Percentiles rank a stretch among this genome's conserved stretches.
These are phyloP conservation scores for Aspergillus asperescens DNA, from an alignment of 495 filamentous ascomycete genomes.

Conservation along the genomic window DNA sequence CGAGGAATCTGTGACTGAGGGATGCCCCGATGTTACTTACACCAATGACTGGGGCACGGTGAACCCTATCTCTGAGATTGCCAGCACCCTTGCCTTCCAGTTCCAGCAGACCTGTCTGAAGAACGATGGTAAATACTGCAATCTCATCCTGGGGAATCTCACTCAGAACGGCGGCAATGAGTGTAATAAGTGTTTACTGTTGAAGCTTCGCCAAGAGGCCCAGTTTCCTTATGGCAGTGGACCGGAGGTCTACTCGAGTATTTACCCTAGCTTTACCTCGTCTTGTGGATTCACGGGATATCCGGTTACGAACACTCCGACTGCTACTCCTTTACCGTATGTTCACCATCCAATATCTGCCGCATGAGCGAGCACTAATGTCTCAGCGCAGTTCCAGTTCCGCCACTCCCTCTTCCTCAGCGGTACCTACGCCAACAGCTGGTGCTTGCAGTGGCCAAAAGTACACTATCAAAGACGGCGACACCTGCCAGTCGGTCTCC, in stretches of 20 bases:
- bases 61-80: not conserved
- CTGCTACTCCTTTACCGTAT: not conserved
- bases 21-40: not conserved
- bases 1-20: not conserved
- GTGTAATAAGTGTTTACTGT: not conserved
- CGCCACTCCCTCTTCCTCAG: too few species aligned
- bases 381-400: too few species aligned
- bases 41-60: not conserved
- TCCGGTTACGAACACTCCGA: not conserved
- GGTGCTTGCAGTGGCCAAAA: not conserved
- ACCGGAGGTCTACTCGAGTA: not conserved
- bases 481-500: not conserved
- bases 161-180: not conserved
- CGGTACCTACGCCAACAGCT: not conserved
- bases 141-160: not conserved
- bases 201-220: slow-evolving; percentile 1
- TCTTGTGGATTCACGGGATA: slow-evolving; percentile 4
- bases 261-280: not conserved
- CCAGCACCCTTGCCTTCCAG: not conserved
- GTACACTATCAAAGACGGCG: slow-evolving; percentile 2
- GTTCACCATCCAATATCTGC: too few species aligned
- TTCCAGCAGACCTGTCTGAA: slow-evolving; percentile 2
- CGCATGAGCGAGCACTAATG: too few species aligned
- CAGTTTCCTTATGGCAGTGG: slow-evolving; percentile 4
- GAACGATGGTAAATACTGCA: slow-evolving; percentile 1